Conservation (phyloP, 2,329 filamentous ascomycete genomes). For the Chrysosporium keratinophilum region DNA sequence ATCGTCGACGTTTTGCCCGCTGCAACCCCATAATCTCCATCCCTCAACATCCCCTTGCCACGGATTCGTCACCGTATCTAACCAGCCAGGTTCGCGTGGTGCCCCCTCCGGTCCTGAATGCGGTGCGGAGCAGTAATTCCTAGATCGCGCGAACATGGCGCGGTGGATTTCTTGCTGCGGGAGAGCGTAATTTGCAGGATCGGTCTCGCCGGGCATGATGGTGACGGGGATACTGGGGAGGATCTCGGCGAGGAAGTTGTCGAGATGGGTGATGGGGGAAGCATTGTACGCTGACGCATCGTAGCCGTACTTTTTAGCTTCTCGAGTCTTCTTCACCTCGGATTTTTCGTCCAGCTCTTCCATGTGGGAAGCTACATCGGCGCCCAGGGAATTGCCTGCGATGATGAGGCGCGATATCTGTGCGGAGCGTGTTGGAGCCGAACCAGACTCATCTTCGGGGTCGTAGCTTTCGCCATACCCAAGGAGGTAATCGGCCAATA, state of each 20-base stretch:
- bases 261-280: slow-evolving; percentile 69
- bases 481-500: slow-evolving; percentile 77
- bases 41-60: slow-evolving; percentile 87
- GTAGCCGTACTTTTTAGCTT: slow-evolving; percentile 82
- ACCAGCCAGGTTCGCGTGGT: slow-evolving; percentile 53
- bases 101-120: slow-evolving; percentile 24
- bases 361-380: slow-evolving; percentile 26
- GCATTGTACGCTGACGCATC: slow-evolving; percentile 82
- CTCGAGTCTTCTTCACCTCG: slow-evolving; percentile 35
- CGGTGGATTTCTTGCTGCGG: slow-evolving; percentile 90
- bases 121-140: slow-evolving; percentile 49
- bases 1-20: slow-evolving; percentile 88
- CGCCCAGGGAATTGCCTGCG: slow-evolving; percentile 72
- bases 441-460: slow-evolving; percentile 48
- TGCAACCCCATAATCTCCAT: slow-evolving; percentile 74
- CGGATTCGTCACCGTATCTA: slow-evolving; percentile 85
- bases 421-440: slow-evolving; percentile 28
- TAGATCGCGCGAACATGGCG: slow-evolving; percentile 73
- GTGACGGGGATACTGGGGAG: slow-evolving; percentile 83
- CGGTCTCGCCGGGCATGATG: slow-evolving; percentile 68
- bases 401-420: slow-evolving; percentile 78
- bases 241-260: slow-evolving; percentile 68
- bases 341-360: slow-evolving; percentile 28
- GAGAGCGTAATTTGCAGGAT: slow-evolving; percentile 80
- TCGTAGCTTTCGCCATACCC: slow-evolving; percentile 54